These are phyloP conservation scores for Arabidopsis lyrata DNA, from an alignment of 441 rosid species.

Conservation along the genomic window DNA sequence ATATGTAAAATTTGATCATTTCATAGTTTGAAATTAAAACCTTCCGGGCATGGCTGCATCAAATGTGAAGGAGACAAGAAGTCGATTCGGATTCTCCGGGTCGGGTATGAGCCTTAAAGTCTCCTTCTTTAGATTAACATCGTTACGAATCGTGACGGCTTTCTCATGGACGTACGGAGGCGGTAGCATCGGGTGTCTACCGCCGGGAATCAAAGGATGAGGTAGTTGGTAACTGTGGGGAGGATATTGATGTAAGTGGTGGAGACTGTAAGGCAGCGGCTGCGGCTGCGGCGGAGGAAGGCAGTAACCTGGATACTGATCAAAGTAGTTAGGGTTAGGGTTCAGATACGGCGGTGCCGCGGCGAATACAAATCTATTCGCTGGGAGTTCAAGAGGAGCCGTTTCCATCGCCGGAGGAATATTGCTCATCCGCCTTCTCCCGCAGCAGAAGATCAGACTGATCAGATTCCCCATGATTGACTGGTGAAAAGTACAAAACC, in stretches of 20 bases:
- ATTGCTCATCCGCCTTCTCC: conserved; percentile 56
- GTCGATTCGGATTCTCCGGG: conserved; percentile 65
- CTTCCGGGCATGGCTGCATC: conserved; percentile 85
- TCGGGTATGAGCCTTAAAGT: conserved; percentile 68
- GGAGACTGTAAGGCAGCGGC: conserved; percentile 69
- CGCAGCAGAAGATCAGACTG: conserved; percentile 54
- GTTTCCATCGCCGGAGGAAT: conserved; percentile 17
- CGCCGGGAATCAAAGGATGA: conserved; percentile 58
- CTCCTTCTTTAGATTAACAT: conserved; percentile 79
- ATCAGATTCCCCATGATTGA: conserved; percentile 45
- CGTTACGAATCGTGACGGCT: conserved; percentile 69
- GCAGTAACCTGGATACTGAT: conserved; percentile 67
- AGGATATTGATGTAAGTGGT: conserved; percentile 39
- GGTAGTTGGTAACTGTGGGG: conserved; percentile 1
- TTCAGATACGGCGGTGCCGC: conserved; percentile 74
- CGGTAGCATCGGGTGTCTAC: conserved; percentile 63
- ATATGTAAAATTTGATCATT: not conserved
- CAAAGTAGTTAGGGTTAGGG: conserved; percentile 56
- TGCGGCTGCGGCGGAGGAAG: conserved; percentile 56
- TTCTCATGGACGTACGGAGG: conserved; percentile 75
- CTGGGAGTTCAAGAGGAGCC: conserved; percentile 53
- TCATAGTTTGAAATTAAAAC: conserved; percentile 38
- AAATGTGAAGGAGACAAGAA: conserved; percentile 76
- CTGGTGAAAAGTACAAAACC: not conserved
- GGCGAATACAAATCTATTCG: conserved; percentile 69